These are phyloP conservation scores for Acanthamoeba castellanii DNA, from an alignment of 208 protist species.

Conservation along the genomic window DNA sequence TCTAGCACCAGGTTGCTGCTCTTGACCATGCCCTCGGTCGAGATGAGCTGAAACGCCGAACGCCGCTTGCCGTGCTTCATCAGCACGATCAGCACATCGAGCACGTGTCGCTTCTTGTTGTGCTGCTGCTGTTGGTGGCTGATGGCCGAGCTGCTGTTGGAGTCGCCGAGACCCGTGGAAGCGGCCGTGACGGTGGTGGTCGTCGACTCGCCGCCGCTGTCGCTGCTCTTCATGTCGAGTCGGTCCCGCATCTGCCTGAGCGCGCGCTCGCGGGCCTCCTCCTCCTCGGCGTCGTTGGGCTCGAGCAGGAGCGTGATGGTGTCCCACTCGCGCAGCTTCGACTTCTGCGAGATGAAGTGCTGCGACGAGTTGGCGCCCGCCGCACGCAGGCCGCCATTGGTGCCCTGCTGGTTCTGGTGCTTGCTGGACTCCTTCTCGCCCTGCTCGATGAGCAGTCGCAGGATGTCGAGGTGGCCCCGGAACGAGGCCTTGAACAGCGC, in stretches of 20 bases:
- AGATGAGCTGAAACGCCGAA: conserved; percentile 66
- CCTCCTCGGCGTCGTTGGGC: background rate
- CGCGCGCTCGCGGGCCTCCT: background rate
- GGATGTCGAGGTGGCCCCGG: conserved; percentile 55
- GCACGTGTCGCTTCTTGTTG: background rate
- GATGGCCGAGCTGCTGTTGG: background rate
- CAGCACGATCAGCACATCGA: conserved; percentile 67
- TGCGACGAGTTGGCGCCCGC: background rate
- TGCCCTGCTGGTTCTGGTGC: background rate
- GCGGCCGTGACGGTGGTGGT: background rate
- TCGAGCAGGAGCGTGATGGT: conserved; percentile 65
- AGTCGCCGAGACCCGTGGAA: background rate
- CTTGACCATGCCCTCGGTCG: conserved; percentile 31
- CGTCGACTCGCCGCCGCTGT: background rate
- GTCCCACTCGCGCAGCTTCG: conserved; percentile 39
- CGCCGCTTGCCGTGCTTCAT: conserved; percentile 61
- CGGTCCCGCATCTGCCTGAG: background rate
- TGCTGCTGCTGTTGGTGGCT: background rate
- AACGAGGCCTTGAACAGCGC: conserved; percentile 61
- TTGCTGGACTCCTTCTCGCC: conserved; percentile 9
- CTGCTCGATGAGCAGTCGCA: conserved; percentile 25
- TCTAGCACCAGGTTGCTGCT: conserved; percentile 54
- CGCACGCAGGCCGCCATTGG: background rate
- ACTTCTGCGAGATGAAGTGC: conserved; percentile 3
- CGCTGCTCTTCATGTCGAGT: conserved; percentile 24